Conservation (phyloP, 805 yeast species). For the Komagataella phaffii region DNA sequence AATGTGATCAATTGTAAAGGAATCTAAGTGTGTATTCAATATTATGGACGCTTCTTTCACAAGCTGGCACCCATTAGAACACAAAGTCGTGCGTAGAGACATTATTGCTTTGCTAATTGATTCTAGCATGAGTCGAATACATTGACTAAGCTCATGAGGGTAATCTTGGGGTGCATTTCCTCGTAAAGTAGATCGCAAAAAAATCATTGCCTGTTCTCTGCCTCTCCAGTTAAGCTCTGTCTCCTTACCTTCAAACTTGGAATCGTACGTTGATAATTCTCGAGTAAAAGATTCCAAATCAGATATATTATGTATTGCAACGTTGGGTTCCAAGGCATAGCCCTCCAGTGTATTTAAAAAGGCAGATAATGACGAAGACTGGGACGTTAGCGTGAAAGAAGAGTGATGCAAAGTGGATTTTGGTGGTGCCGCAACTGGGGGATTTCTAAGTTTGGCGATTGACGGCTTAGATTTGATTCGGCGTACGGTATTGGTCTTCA, state of each 20-base stretch:
- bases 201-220: constrained; percentile 50
- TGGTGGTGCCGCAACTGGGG: constrained; percentile 1
- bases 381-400: background rate
- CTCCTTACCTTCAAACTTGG: constrained; percentile 55
- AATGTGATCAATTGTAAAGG: constrained; percentile 31
- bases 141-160: constrained; percentile 16
- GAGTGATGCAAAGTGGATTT: constrained; percentile 1
- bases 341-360: background rate
- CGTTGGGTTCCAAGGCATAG: background rate
- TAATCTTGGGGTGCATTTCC: constrained; percentile 34
- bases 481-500: constrained; percentile 6
- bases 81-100: constrained; percentile 77
- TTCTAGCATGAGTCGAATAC: constrained; percentile 31
- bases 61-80: constrained; percentile 62
- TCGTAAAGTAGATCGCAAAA: constrained; percentile 44
- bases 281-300: constrained; percentile 15
- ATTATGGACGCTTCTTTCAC: constrained; percentile 50
- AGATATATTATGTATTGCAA: constrained; percentile 3
- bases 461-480: constrained; percentile 3
- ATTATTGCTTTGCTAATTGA: constrained; percentile 51
- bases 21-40: constrained; percentile 26
- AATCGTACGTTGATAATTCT: constrained; percentile 15
- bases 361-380: background rate
- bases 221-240: constrained; percentile 78
- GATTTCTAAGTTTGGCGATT: constrained; percentile 1